Percentiles rank a stretch among this genome's conserved stretches.
Evolutionary conservation across 768 basidiomycete species (phyloP).

Genomic region (Chlorophyllum brunneum): DNA sequence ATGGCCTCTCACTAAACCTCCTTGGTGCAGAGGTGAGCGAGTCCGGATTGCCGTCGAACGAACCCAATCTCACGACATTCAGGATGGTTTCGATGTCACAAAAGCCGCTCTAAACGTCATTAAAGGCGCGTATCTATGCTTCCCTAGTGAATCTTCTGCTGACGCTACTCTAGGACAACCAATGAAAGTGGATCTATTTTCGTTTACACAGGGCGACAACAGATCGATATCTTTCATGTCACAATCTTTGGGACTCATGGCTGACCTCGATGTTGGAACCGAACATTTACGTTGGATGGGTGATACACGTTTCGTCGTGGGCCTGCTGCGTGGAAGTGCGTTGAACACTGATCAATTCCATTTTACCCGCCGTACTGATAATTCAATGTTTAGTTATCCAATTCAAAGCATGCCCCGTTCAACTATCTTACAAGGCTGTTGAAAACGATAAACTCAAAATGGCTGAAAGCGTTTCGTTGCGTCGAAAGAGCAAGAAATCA

Average conservation of each 20-base stretch:
- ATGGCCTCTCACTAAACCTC: conserved; percentile 70
- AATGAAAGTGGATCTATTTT: conserved; percentile 76
- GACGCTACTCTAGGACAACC: conserved; percentile 47
- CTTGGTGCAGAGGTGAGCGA: conserved; percentile 57
- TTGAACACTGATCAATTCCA: background rate
- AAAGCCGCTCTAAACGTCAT: conserved; percentile 74
- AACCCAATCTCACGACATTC: conserved; percentile 8
- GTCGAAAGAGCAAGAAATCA: conserved; percentile 31
- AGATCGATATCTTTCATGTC: conserved; percentile 77
- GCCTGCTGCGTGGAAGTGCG: conserved; percentile 65
- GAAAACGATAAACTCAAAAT: conserved; percentile 71
- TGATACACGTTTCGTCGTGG: conserved; percentile 70
- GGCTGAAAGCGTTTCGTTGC: conserved; percentile 41
- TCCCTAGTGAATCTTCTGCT: background rate
- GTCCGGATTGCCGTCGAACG: background rate
- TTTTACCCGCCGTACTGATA: background rate
- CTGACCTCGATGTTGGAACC: conserved; percentile 80
- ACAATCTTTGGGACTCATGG: conserved; percentile 80
- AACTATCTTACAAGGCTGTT: conserved; percentile 66
- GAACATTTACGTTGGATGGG: conserved; percentile 88
- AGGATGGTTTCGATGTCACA: conserved; percentile 70
- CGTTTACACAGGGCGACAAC: conserved; percentile 64
- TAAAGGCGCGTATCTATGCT: conserved; percentile 51
- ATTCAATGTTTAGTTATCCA: conserved; percentile 42
- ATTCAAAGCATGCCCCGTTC: conserved; percentile 63